Evolutionary conservation across 208 protist species (phyloP).

Genomic region (Trichomonas tenax): DNA sequence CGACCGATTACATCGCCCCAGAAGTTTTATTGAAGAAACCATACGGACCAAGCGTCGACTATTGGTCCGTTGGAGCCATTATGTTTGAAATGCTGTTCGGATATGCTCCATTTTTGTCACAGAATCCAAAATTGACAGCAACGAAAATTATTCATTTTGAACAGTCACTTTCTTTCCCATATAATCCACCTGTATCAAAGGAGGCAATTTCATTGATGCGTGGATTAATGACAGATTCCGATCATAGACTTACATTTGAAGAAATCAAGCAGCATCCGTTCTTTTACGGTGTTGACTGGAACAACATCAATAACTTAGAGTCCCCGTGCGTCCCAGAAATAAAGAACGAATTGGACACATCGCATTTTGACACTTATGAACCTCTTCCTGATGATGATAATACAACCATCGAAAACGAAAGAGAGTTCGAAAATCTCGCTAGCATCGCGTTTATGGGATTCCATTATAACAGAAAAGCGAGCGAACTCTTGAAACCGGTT

Average conservation of each 20-base stretch:
- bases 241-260: background rate
- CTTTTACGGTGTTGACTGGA: background rate
- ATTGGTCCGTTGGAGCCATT: slow-evolving; percentile 53
- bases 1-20: slow-evolving; percentile 58
- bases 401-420: background rate
- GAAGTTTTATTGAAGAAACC: slow-evolving; percentile 47
- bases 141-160: background rate
- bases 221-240: background rate
- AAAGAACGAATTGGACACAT: background rate
- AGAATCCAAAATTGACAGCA: background rate
- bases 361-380: background rate
- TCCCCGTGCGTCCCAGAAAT: background rate
- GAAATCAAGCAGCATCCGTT: slow-evolving; percentile 16
- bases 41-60: slow-evolving; percentile 54
- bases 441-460: background rate
- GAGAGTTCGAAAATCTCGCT: background rate
- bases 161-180: background rate
- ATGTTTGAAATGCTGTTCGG: slow-evolving; percentile 56
- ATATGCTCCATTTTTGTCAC: background rate
- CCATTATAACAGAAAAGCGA: background rate
- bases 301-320: background rate
- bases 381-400: background rate
- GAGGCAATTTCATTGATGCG: background rate
- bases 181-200: background rate
- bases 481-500: background rate